Conservation (phyloP, 805 yeast genomes). For the Candida oleophila region DNA sequence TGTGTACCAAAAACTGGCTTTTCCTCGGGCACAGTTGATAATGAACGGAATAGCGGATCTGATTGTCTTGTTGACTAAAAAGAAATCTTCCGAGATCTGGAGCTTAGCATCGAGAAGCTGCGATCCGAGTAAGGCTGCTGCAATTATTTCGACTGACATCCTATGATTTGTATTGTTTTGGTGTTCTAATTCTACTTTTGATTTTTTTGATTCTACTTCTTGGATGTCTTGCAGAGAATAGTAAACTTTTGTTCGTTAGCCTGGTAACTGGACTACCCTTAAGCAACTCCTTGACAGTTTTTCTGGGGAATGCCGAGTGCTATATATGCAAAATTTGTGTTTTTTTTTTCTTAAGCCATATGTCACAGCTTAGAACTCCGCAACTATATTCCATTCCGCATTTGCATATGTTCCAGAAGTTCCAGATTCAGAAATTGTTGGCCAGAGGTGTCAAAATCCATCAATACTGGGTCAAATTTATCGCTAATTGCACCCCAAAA, state of each 20-base stretch:
- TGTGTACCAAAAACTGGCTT: constrained; percentile 66
- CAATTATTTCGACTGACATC: constrained; percentile 39
- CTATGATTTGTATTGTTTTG: too few relatives aligned
- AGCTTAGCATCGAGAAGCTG: constrained; percentile 48
- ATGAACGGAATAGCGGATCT: constrained; percentile 42
- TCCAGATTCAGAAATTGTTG: neutral
- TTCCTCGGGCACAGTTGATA: constrained; percentile 32
- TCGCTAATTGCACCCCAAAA: neutral
- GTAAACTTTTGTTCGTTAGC: too few relatives aligned
- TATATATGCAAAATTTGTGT: too few relatives aligned
- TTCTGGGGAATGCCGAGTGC: neutral
- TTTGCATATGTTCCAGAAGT: neutral
- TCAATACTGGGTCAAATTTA: neutral
- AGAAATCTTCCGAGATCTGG: constrained; percentile 52
- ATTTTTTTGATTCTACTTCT: too few relatives aligned
- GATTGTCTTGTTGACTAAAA: constrained; percentile 46
- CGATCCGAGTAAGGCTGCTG: constrained; percentile 44
- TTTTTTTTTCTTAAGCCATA: neutral
- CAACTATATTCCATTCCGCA: neutral
- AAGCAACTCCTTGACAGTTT: too few relatives aligned
- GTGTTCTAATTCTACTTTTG: too few relatives aligned
- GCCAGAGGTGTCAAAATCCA: neutral
- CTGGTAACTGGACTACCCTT: too few relatives aligned
- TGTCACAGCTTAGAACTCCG: neutral
- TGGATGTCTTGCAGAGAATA: too few relatives aligned